Evolutionary conservation across 495 filamentous ascomycete genomes (phyloP), one percentile per base, ranked within the genome.

Genomic region (Tuber aestivum): DNA sequence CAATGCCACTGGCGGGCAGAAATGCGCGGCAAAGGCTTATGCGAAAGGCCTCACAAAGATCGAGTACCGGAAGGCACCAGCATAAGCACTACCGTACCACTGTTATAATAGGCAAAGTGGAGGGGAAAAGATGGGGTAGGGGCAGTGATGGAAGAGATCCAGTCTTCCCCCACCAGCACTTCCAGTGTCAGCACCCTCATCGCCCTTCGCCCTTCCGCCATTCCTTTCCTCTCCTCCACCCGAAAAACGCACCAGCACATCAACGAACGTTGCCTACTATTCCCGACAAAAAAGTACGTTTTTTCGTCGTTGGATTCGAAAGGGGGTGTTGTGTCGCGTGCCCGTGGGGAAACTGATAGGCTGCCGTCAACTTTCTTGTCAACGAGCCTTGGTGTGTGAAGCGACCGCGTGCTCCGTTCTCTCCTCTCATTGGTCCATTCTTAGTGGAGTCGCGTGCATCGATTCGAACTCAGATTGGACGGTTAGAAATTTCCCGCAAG

Each of bases 301-400:
- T 56, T 65, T 65, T 65, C 27, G 56, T 65, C 12, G n/a, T 65
- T 32, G 56, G 56, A 32, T 65, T 78, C 61, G 77, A 79, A 79
- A 79, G 69, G 72, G 56, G 76, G 72, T 70, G 76, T 61, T 44
- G 78, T 76, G 78, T 80, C 74, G 79, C 78, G 77, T 79, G 77
- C 79, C 74, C 79, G 79, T 81, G 79, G 79, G 79, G 79, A 80
- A 74, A 72, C 72, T 81, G 79, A 81, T 81, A 81, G 79, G 79
- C 70, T 80, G 69, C 44, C 74, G 70, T 74, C 71, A 50, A 77
- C 74, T 77, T 38, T 72, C 75, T 50, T 41, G 37, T 73, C 48
- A 68, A 38, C 69, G 74, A 56, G 45, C 69, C 44, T 74, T 56
- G 75, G 72, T 61, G 45, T 56, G 76, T 61, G 56, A 71, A 73